A percentile compares a stretch with the other conserved stretches of the same genome.
Conservation (phyloP, 1,284 basidiomycete species). For the Heliocybe sulcata region DNA sequence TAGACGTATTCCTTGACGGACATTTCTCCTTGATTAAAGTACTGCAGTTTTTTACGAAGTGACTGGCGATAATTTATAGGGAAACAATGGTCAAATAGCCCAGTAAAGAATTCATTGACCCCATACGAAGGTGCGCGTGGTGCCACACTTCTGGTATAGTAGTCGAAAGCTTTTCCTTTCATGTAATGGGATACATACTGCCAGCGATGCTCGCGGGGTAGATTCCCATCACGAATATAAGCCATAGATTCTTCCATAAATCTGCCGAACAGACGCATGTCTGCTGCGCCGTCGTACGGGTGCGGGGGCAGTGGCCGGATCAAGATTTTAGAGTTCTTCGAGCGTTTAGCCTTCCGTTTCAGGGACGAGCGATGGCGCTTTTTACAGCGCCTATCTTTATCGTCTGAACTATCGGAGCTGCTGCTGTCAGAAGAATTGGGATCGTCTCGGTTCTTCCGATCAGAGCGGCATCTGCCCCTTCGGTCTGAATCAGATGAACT, state of each 20-base stretch:
- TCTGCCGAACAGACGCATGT: neutral
- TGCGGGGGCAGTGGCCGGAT: neutral
- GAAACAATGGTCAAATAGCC: slow-evolving; percentile 6
- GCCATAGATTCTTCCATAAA: neutral
- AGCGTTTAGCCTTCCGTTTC: neutral
- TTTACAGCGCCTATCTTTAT: neutral
- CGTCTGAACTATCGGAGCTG: neutral
- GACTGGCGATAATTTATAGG: slow-evolving; percentile 1
- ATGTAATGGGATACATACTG: slow-evolving; percentile 1
- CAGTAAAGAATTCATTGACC: neutral
- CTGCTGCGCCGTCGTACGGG: neutral
- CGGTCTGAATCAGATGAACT: neutral
- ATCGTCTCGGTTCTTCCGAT: neutral
- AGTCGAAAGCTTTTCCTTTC: slow-evolving; percentile 1
- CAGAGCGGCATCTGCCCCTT: too few species aligned
- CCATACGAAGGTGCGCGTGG: neutral
- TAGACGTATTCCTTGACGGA: neutral
- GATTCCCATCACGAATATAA: neutral
- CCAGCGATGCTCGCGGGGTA: neutral
- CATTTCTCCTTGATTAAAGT: neutral
- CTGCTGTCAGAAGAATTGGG: neutral
- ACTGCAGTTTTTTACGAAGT: neutral
- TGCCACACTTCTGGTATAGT: slow-evolving; percentile 1
- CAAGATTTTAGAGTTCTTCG: neutral
- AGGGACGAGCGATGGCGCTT: neutral